These are phyloP conservation scores for Didymella exigua DNA, from an alignment of 2,329 filamentous ascomycete species.

Conservation along the genomic window DNA sequence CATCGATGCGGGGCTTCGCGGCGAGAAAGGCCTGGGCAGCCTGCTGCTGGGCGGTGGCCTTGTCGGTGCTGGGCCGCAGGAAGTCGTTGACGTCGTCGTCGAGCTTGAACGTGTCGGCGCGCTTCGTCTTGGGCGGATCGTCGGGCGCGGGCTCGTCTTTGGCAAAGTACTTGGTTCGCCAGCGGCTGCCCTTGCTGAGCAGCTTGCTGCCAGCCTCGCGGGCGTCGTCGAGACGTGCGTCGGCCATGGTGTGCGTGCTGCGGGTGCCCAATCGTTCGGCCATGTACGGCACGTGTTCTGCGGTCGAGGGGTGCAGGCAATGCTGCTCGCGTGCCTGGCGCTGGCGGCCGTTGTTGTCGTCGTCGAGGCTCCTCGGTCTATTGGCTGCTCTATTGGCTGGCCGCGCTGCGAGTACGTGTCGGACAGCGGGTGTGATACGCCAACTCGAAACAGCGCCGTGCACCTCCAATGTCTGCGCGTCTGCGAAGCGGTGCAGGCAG, in stretches of 20 bases:
- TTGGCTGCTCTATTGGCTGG: conserved; percentile 6
- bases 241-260: conserved; percentile 32
- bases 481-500: not conserved
- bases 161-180: conserved; percentile 58
- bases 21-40: conserved; percentile 37
- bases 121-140: conserved; percentile 33
- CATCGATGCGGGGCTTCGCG: conserved; percentile 54
- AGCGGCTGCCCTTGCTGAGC: conserved; percentile 50
- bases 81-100: conserved; percentile 63
- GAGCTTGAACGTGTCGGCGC: conserved; percentile 36
- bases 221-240: conserved; percentile 28
- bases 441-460: conserved; percentile 6
- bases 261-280: conserved; percentile 12
- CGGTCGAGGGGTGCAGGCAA: not conserved
- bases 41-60: conserved; percentile 41
- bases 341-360: conserved; percentile 1
- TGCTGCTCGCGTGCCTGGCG: conserved; percentile 14
- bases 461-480: not conserved
- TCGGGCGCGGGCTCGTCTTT: conserved; percentile 45
- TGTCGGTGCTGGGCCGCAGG: conserved; percentile 59
- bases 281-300: not conserved
- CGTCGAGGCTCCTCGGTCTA: not conserved
- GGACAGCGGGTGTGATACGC: not conserved
- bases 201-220: conserved; percentile 41
- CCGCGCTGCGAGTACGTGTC: conserved; percentile 4